Percentiles rank a stretch among this genome's conserved stretches.
Conservation (phyloP, 352 stramenopile species). For the Globisporangium parvum region DNA sequence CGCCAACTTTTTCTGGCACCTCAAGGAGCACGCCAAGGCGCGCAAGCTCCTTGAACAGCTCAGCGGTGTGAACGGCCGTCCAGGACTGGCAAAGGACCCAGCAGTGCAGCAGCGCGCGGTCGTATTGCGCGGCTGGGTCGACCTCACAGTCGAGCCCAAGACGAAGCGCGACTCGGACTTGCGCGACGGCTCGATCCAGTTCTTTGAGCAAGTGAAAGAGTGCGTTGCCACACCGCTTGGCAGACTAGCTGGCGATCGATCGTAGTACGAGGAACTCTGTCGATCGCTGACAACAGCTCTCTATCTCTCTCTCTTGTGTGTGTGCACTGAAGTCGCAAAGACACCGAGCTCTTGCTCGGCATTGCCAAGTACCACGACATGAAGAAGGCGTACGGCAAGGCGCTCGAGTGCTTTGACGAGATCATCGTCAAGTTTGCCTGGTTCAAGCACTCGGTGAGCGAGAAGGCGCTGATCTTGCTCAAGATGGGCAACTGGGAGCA, state of each 20-base stretch:
- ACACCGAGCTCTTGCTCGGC: conserved; percentile 66
- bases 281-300: neutral
- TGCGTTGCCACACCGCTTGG: conserved; percentile 14
- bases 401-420: conserved; percentile 68
- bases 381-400: conserved; percentile 59
- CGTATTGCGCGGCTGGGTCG: conserved; percentile 69
- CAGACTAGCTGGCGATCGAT: neutral
- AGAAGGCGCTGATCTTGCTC: conserved; percentile 76
- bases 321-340: conserved; percentile 33
- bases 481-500: conserved; percentile 86
- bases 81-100: conserved; percentile 18
- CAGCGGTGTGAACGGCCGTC: conserved; percentile 16
- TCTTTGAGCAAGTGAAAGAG: conserved; percentile 62
- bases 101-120: conserved; percentile 37
- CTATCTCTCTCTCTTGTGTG: neutral
- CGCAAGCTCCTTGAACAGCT: conserved; percentile 69
- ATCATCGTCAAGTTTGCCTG: conserved; percentile 73
- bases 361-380: conserved; percentile 67
- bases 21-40: conserved; percentile 54
- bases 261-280: too few species aligned
- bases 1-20: conserved; percentile 76
- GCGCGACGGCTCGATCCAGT: conserved; percentile 51
- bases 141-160: conserved; percentile 65
- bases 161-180: conserved; percentile 59
- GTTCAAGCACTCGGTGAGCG: conserved; percentile 78